Percentiles rank a stretch among this genome's conserved stretches.
phyloP scores from a whole-genome alignment of 768 basidiomycete genomes.

The Tulasnella sp. region DNA sequence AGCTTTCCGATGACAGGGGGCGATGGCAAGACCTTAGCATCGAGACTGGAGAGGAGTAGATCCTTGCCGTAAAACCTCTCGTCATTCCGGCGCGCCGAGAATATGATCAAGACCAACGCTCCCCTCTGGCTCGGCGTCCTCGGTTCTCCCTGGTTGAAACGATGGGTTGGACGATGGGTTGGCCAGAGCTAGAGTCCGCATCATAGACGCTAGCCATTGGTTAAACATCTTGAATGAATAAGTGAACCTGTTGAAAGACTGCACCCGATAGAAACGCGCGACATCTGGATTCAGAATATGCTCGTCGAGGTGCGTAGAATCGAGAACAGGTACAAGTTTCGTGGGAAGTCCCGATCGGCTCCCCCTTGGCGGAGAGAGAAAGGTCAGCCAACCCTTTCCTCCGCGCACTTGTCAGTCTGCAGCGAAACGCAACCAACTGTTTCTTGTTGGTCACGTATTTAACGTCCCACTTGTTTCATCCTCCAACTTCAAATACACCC shows the following conservation, averaged over 20 bases:
- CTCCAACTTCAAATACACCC: conserved; percentile 1
- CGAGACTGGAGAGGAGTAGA: background rate
- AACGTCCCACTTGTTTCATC: background rate
- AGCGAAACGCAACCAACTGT: background rate
- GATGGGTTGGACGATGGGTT: background rate
- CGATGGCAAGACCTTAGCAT: background rate
- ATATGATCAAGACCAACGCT: background rate
- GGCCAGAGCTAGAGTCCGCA: background rate
- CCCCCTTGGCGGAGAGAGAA: background rate
- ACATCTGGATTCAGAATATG: background rate
- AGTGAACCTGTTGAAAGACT: background rate
- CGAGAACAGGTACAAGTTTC: background rate
- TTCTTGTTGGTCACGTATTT: background rate
- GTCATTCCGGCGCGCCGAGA: background rate
- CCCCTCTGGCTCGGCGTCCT: background rate
- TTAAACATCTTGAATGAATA: background rate
- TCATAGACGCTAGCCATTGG: background rate
- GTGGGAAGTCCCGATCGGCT: background rate
- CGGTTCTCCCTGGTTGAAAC: background rate
- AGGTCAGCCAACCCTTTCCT: background rate
- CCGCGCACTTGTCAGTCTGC: background rate
- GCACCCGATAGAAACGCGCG: background rate
- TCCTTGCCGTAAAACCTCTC: background rate
- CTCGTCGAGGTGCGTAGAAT: background rate
- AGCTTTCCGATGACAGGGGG: background rate